Conservation (phyloP, 1,284 basidiomycete genomes). For the Ustilago xerochloae region DNA sequence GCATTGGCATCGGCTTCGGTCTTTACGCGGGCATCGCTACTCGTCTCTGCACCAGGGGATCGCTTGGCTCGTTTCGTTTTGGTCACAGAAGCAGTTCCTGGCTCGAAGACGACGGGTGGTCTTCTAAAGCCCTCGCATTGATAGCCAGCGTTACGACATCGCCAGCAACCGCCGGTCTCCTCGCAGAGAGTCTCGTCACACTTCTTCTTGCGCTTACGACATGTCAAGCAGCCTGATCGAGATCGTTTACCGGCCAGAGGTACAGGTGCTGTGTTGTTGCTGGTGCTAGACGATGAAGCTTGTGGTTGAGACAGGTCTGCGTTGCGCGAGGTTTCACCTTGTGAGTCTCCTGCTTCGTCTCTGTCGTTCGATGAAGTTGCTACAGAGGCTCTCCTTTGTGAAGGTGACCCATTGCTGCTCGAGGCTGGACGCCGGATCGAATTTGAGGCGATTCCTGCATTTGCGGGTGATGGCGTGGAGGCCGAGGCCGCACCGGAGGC, state of each 20-base stretch:
- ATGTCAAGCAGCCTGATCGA: slow-evolving; percentile 41
- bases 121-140: slow-evolving; percentile 43
- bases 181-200: slow-evolving; percentile 45
- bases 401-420: not conserved
- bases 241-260: slow-evolving; percentile 32
- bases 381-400: not conserved
- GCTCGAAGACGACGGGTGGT: slow-evolving; percentile 28
- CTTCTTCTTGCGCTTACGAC: slow-evolving; percentile 47
- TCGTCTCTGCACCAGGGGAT: slow-evolving; percentile 3
- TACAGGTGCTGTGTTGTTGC: not conserved
- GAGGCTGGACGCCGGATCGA: not conserved
- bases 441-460: not conserved
- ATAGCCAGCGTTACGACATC: slow-evolving; percentile 49
- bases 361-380: slow-evolving; percentile 1
- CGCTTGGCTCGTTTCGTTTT: slow-evolving; percentile 19
- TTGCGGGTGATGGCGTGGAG: not conserved
- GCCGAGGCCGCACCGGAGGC: not conserved
- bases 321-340: slow-evolving; percentile 1
- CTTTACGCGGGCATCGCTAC: slow-evolving; percentile 1
- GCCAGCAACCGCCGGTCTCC: slow-evolving; percentile 44
- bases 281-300: not conserved
- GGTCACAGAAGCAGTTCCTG: slow-evolving; percentile 6
- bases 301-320: not conserved
- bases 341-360: not conserved
- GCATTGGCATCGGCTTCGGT: slow-evolving; percentile 5